These are phyloP conservation scores for Tolypocladium paradoxum DNA, from an alignment of 2,329 filamentous ascomycete species.

Conservation along the genomic window DNA sequence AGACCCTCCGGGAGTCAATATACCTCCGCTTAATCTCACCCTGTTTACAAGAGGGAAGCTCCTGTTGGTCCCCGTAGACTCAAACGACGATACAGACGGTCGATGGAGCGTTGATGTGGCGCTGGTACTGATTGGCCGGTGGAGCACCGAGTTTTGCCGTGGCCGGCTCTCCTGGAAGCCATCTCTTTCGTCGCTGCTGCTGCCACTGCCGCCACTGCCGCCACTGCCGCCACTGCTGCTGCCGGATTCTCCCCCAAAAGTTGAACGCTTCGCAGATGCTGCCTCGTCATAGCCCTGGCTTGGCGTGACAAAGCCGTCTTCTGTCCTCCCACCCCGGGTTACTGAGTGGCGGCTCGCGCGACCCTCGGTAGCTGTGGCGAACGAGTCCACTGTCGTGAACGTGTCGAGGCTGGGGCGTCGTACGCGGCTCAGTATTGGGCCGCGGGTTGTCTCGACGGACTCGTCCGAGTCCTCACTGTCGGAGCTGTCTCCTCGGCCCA, in stretches of 20 bases:
- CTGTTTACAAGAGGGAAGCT: slow-evolving; percentile 52
- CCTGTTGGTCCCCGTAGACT: slow-evolving; percentile 47
- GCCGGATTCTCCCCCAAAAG: slow-evolving; percentile 12
- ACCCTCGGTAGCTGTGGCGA: slow-evolving; percentile 46
- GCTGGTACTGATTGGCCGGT: slow-evolving; percentile 31
- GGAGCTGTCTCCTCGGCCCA: slow-evolving; percentile 25
- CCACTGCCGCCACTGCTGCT: slow-evolving; percentile 7
- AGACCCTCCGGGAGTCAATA: slow-evolving; percentile 37
- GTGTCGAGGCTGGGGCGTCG: slow-evolving; percentile 38
- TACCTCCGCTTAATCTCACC: slow-evolving; percentile 32
- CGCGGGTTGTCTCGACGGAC: slow-evolving; percentile 52
- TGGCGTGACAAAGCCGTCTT: slow-evolving; percentile 11
- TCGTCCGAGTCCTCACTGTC: slow-evolving; percentile 48
- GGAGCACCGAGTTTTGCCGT: slow-evolving; percentile 25
- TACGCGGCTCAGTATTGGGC: slow-evolving; percentile 18
- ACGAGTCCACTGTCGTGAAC: slow-evolving; percentile 32
- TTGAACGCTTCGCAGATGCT: slow-evolving; percentile 10
- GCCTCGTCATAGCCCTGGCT: slow-evolving; percentile 10
- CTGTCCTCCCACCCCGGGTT: slow-evolving; percentile 6
- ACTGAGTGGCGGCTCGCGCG: slow-evolving; percentile 26
- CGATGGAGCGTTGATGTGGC: slow-evolving; percentile 33
- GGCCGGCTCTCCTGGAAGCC: slow-evolving; percentile 8
- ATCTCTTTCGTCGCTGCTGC: slow-evolving; percentile 12
- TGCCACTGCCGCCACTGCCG: slow-evolving; percentile 6
- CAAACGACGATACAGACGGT: slow-evolving; percentile 45